Evolutionary conservation across 1,139 yeast genomes (phyloP).

Genomic region (Saccharomyces hybrid): DNA sequence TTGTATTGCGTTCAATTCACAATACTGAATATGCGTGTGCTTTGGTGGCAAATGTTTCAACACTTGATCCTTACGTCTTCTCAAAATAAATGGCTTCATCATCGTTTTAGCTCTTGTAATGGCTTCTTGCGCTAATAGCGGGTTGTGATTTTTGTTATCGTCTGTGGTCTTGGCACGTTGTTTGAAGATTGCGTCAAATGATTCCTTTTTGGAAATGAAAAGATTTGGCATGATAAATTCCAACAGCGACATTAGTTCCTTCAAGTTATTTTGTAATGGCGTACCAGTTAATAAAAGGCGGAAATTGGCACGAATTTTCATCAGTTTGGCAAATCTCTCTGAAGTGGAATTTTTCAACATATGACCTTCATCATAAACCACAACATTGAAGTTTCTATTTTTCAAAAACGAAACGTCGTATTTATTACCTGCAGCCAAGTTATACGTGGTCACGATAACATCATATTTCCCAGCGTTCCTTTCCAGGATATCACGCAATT

Average conservation of each 20-base stretch:
- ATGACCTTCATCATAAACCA: conserved; percentile 97
- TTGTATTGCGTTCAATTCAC: conserved; percentile 58
- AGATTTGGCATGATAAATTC: conserved; percentile 84
- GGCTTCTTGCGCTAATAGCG: conserved; percentile 82
- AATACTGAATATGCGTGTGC: conserved; percentile 51
- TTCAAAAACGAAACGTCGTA: conserved; percentile 73
- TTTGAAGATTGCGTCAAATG: conserved; percentile 70
- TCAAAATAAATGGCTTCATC: conserved; percentile 95
- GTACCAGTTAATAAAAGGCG: conserved; percentile 89
- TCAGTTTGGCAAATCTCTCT: conserved; percentile 78
- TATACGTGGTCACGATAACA: conserved; percentile 89
- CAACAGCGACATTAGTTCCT: conserved; percentile 79
- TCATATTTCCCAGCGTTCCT: conserved; percentile 56
- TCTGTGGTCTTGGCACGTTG: conserved; percentile 69
- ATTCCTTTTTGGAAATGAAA: conserved; percentile 76
- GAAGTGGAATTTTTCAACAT: conserved; percentile 84
- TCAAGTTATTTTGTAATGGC: conserved; percentile 86
- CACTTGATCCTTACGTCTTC: conserved; percentile 90
- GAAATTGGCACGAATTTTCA: conserved; percentile 74
- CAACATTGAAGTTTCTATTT: conserved; percentile 68
- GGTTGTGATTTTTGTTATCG: conserved; percentile 51
- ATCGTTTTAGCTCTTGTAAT: conserved; percentile 87
- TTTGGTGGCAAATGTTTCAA: conserved; percentile 81
- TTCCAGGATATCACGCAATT: conserved; percentile 59
- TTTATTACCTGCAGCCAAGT: conserved; percentile 80